phyloP scores from a whole-genome alignment of 129 eudicot genomes.

The Centaurea solstitialis region DNA sequence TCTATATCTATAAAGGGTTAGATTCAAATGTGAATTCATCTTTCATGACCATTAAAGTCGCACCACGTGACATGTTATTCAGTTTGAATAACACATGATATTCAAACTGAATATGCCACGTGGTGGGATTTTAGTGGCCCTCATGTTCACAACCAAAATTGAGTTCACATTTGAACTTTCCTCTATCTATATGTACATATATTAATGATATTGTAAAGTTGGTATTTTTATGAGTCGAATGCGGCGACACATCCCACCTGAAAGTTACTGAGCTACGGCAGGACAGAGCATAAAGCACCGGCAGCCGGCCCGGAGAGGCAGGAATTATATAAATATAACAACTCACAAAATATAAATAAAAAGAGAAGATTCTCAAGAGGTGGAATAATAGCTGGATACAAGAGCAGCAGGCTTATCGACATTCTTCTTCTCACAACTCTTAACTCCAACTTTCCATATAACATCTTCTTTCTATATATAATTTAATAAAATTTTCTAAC shows the following conservation, averaged over 20 bases:
- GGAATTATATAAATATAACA: conserved; percentile 16
- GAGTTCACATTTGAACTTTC: too few species aligned
- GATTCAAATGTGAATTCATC: too few species aligned
- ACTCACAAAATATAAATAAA: background rate
- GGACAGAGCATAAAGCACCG: conserved; percentile 23
- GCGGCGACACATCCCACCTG: conserved; percentile 15
- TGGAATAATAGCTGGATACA: conserved; percentile 32
- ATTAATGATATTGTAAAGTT: too few species aligned
- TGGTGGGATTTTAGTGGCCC: too few species aligned
- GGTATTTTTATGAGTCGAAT: background rate
- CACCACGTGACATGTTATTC: too few species aligned
- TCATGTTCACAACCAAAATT: too few species aligned
- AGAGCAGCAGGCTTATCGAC: background rate
- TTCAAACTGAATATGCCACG: too few species aligned
- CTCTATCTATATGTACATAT: background rate
- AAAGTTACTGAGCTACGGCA: conserved; percentile 9
- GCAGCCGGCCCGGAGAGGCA: conserved; percentile 32
- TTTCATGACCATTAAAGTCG: too few species aligned
- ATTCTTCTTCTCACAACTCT: background rate
- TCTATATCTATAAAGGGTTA: too few species aligned
- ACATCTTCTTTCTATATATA: background rate
- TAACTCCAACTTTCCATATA: background rate
- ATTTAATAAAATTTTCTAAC: background rate
- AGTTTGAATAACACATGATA: too few species aligned
- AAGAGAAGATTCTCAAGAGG: conserved; percentile 14